These are phyloP conservation scores for Leccinum pellstonianum DNA, from an alignment of 768 basidiomycete genomes.

Conservation along the genomic window DNA sequence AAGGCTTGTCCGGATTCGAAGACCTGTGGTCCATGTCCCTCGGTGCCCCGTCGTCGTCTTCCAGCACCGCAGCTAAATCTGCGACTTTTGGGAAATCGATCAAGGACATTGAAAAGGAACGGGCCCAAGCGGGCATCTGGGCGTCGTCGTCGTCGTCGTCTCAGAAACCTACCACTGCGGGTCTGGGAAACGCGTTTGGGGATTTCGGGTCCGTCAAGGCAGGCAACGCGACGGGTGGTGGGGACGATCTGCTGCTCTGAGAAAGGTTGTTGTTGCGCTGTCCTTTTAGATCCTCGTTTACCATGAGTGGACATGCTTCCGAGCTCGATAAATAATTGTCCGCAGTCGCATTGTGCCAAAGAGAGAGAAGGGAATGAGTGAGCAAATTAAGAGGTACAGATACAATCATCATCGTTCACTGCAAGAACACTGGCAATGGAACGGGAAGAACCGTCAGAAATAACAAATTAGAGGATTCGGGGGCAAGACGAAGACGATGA, in stretches of 20 bases:
- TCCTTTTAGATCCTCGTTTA: conserved; percentile 5
- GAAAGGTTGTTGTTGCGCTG: neutral
- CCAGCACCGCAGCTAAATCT: conserved; percentile 36
- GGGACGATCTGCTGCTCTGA: conserved; percentile 46
- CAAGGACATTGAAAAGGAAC: conserved; percentile 87
- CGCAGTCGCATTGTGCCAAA: conserved; percentile 24
- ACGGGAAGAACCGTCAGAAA: conserved; percentile 18
- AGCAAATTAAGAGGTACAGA: conserved; percentile 38
- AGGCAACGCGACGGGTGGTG: conserved; percentile 26
- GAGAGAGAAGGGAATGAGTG: conserved; percentile 19
- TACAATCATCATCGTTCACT: conserved; percentile 40
- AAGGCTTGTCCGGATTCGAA: conserved; percentile 66
- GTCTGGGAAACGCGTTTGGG: conserved; percentile 31
- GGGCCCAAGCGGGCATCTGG: conserved; percentile 81
- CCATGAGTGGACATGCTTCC: neutral
- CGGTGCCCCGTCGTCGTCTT: conserved; percentile 37
- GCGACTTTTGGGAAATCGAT: conserved; percentile 65
- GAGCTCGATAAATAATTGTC: conserved; percentile 15
- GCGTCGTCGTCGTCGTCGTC: conserved; percentile 51
- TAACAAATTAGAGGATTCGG: conserved; percentile 18
- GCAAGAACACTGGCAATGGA: conserved; percentile 28
- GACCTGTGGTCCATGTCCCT: conserved; percentile 88
- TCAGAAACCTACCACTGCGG: conserved; percentile 23
- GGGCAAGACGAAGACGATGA: conserved; percentile 15
- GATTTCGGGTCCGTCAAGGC: conserved; percentile 31